Evolutionary conservation across 1,284 basidiomycete species (phyloP).

Genomic region (Sporisorium scitamineum): DNA sequence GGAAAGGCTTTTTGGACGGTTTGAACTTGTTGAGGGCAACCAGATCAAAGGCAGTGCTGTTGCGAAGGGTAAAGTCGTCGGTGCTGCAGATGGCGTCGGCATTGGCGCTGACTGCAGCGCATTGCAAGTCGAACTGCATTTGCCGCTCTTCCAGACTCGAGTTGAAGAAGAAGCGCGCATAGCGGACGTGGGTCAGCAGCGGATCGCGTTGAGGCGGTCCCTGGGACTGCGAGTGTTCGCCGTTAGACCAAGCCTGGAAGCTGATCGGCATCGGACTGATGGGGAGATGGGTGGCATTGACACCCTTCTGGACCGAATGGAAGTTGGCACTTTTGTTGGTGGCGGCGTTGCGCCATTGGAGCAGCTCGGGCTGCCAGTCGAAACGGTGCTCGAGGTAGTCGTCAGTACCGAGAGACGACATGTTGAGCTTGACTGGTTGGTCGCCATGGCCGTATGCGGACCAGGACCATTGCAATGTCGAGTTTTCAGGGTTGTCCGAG

Average conservation of each 20-base stretch:
- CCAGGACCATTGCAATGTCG: conserved; percentile 54
- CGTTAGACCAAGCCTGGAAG: conserved; percentile 58
- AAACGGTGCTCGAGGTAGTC: conserved; percentile 58
- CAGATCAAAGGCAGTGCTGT: conserved; percentile 51
- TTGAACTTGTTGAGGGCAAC: conserved; percentile 34
- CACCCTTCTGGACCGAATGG: conserved; percentile 31
- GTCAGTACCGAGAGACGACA: conserved; percentile 40
- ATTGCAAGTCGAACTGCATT: conserved; percentile 48
- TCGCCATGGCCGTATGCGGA: conserved; percentile 45
- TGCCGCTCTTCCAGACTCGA: conserved; percentile 54
- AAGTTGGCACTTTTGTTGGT: conserved; percentile 45
- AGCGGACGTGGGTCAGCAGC: conserved; percentile 50
- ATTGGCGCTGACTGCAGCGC: conserved; percentile 31
- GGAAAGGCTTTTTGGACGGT: conserved; percentile 15
- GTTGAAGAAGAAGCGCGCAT: conserved; percentile 65
- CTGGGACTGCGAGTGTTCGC: conserved; percentile 48
- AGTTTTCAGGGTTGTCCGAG: conserved; percentile 41
- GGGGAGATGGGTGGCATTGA: conserved; percentile 51
- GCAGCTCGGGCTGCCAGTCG: conserved; percentile 55
- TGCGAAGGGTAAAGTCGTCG: conserved; percentile 55
- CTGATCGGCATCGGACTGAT: conserved; percentile 47
- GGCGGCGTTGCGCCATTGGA: conserved; percentile 55
- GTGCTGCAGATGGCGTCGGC: conserved; percentile 54
- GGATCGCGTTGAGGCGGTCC: conserved; percentile 50
- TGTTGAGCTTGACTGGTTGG: conserved; percentile 46